These are phyloP conservation scores for Oropetium thomaeum DNA, from an alignment of 176 grass and related monocot species.

Conservation along the genomic window DNA sequence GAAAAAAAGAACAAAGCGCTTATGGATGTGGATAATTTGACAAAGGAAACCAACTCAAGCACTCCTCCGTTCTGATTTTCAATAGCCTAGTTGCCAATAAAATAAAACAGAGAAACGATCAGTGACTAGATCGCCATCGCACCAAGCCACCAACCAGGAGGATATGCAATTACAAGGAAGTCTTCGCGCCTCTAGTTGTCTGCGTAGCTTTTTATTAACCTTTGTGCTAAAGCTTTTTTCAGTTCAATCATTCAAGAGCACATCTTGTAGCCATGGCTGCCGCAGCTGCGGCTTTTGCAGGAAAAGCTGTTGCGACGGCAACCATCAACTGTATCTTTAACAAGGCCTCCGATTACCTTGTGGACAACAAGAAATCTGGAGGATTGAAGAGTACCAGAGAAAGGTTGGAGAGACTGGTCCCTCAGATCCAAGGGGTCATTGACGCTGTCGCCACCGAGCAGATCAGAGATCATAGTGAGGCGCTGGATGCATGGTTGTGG, in stretches of 20 bases:
- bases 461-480: background rate
- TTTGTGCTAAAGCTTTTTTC: background rate
- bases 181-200: background rate
- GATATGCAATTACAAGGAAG: too few species aligned
- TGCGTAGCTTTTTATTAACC: background rate
- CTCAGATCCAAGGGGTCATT: constrained; percentile 15
- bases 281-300: constrained; percentile 24
- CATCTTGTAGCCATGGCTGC: background rate
- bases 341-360: constrained; percentile 12
- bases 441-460: background rate
- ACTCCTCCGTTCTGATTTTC: too few species aligned
- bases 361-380: constrained; percentile 18
- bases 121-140: too few species aligned
- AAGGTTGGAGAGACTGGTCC: background rate
- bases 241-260: background rate
- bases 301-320: constrained; percentile 20
- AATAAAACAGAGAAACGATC: too few species aligned
- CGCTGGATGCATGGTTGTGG: constrained; percentile 13
- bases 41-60: too few species aligned
- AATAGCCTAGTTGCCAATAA: too few species aligned
- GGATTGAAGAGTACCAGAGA: background rate
- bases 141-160: too few species aligned
- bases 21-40: too few species aligned
- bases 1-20: too few species aligned
- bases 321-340: constrained; percentile 21